Conservation (phyloP, 1,139 yeast genomes). For the Geotrichum cucujoidarum region DNA sequence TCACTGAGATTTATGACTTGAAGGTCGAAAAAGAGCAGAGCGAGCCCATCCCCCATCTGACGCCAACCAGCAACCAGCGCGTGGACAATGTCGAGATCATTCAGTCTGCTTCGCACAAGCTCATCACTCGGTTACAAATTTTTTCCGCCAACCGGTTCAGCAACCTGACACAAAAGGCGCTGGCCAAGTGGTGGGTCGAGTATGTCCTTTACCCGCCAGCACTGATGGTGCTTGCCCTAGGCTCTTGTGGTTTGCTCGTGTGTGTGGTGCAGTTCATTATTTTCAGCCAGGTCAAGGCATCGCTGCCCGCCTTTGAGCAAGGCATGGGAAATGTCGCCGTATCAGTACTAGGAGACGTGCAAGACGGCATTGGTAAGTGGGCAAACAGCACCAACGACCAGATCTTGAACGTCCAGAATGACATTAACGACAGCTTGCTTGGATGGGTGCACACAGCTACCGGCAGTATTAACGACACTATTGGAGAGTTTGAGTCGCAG, state of each 20-base stretch:
- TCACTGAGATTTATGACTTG: conserved; percentile 20
- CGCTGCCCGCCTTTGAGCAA: conserved; percentile 22
- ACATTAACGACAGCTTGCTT: conserved; percentile 58
- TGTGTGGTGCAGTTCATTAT: conserved; percentile 42
- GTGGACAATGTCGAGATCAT: conserved; percentile 16
- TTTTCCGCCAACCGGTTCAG: conserved; percentile 12
- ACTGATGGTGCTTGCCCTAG: conserved; percentile 38
- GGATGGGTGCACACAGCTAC: conserved; percentile 62
- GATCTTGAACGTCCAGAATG: conserved; percentile 42
- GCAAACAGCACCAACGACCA: conserved; percentile 47
- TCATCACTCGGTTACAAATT: conserved; percentile 14
- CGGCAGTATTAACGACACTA: conserved; percentile 49
- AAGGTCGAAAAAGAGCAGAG: conserved; percentile 9
- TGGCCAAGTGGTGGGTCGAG: conserved; percentile 35
- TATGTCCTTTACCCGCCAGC: conserved; percentile 34
- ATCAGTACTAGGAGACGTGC: conserved; percentile 22
- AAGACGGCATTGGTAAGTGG: conserved; percentile 41
- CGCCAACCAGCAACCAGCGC: conserved; percentile 12
- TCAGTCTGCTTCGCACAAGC: conserved; percentile 16
- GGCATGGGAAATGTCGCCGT: conserved; percentile 21
- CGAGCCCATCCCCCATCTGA: not conserved
- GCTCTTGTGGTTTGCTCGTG: conserved; percentile 42
- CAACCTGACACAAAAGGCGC: conserved; percentile 18
- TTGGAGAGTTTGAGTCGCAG: conserved; percentile 45
- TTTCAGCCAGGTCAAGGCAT: conserved; percentile 30